Evolutionary conservation across 2,329 filamentous ascomycete genomes (phyloP), one percentile per base, ranked within the genome.

Genomic region (Tolypocladium tropicale): DNA sequence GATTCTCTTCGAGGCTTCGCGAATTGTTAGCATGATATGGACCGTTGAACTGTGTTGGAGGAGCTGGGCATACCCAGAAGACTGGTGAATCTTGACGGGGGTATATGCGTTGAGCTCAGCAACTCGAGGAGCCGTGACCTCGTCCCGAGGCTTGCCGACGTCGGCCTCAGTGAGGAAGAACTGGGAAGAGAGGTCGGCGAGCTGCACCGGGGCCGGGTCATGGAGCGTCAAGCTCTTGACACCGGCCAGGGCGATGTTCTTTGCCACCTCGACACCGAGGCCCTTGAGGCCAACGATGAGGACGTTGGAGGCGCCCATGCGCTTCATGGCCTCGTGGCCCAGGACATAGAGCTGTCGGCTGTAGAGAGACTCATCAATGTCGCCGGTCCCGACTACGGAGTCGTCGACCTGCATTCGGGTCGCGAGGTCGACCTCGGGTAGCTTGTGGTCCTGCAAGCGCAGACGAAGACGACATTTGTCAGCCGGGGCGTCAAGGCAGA

Each of bases 51-150:
- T 23, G 16, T 25, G 21, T 12, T 3, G 7, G n/a, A 14, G 5
- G 1, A 25, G 9, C 21, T 10, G 2, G 14, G 62, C 67, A 55
- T 74, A 83, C 81, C 74, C 76, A 23, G 75, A 63, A 39, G 82
- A 80, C 60, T 83, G 70, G 70, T 91, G 91, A 58, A 96, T 81
- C 58, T 84, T 82, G 57, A 99, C 88, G 7, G 94, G 94, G 5
- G 93, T 96, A 70, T 99, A 99, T 59, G 91, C 89, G 72, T 99
- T 99, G 62, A 99, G 82, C 74, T 99, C 94, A 46, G 91, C 89
- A 32, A 99, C 88, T 53, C 90, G 86, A 10, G 94, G 93, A 2
- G 88, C 90, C 1, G 93, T 96, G 55, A 90, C 88, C 63, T 85
- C 79, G 61, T 93, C 94, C 68, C 94, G 86, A 5, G 91, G 88